Evolutionary conservation across 805 yeast genomes (phyloP).

Genomic region (Ogataea degrootiae): DNA sequence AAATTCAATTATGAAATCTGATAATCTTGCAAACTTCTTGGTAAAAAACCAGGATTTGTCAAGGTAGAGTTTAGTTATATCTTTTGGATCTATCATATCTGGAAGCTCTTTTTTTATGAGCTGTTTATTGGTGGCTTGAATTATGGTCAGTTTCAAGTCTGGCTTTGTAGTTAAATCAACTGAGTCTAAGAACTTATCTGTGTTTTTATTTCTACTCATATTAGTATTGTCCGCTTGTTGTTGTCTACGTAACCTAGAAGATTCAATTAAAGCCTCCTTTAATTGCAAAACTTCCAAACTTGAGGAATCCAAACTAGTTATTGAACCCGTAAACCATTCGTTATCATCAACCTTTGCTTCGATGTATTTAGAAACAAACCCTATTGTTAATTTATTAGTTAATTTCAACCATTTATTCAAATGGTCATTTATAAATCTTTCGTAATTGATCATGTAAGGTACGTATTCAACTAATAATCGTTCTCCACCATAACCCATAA

Average conservation of each 20-base stretch:
- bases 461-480: background rate
- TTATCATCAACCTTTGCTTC: conserved; percentile 5
- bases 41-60: conserved; percentile 61
- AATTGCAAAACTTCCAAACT: conserved; percentile 43
- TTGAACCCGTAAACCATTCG: too few relatives aligned
- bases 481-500: background rate
- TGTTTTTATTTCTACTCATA: too few relatives aligned
- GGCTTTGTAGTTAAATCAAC: conserved; percentile 11
- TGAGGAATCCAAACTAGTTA: conserved; percentile 34
- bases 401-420: conserved; percentile 13
- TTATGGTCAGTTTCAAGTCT: conserved; percentile 27
- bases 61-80: conserved; percentile 45
- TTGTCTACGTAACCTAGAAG: conserved; percentile 14
- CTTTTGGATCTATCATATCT: conserved; percentile 22
- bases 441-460: background rate
- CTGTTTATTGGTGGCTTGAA: conserved; percentile 27
- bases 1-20: conserved; percentile 45
- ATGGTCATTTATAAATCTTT: conserved; percentile 1
- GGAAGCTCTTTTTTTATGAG: conserved; percentile 9
- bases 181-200: background rate
- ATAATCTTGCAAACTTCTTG: conserved; percentile 27
- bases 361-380: background rate
- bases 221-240: too few relatives aligned
- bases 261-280: conserved; percentile 31
- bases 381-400: background rate